Evolutionary conservation across 208 protist species (phyloP), one percentile per base, ranked within the genome.

Genomic region (Perkinsela sp.): DNA sequence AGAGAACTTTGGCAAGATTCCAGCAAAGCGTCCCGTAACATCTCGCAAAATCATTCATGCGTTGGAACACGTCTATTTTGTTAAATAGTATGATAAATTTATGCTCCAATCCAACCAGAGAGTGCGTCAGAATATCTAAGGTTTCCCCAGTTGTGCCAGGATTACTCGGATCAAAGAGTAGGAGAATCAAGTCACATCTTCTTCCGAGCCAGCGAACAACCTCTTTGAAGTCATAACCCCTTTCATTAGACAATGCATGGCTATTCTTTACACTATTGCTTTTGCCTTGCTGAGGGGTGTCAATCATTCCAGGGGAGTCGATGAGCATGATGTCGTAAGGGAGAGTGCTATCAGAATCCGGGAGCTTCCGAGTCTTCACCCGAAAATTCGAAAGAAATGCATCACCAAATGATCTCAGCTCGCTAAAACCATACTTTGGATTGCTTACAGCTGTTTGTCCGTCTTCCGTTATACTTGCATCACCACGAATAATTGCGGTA

Each of bases 301-400:
- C 88, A 72, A 93, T 91, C 85, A 92, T 93, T 13, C 88, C 88
- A 0, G 88, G 88, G 1, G 85, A 84, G 73, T 93, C 88, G 13
- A 93, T 78, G 66, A 93, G 75, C 75, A 87, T 81, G 69, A 93
- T 74, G 40, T 85, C 75, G 28, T 78, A 69, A 22, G 85, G 77
- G 0, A 89, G 22, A 0, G 67, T 69, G 31, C 78, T 82, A n/a
- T 6, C 13, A 13, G 68, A 70, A 0, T 67, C 31, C 2, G 77
- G 73, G 71, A 89, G 73, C 28, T 32, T 71, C 22, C 83, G 78
- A 15, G 76, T 84, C 75, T 90, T 89, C 68, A 91, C 74, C 48
- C 78, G 74, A 67, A 92, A 81, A 68, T 86, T 83, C 1, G 75
- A 80, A 31, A 90, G 74, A 71, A 93, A 89, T 1, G 70, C 67